Percentiles rank a stretch among this genome's conserved stretches.
phyloP scores from a whole-genome alignment of 2,329 filamentous ascomycete species.

The Talaromyces atroroseus region DNA sequence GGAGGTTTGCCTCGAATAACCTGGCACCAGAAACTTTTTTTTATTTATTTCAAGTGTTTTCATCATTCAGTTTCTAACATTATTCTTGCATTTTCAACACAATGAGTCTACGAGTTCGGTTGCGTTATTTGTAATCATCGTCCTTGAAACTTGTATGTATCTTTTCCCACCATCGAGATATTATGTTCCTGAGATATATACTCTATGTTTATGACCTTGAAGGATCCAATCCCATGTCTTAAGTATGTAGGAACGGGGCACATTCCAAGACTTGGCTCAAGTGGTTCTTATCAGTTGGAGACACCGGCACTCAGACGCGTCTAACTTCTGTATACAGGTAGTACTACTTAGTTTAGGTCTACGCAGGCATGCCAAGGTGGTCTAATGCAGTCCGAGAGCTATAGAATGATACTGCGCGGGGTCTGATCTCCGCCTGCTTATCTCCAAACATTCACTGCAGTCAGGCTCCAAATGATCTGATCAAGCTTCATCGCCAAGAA shows the following conservation, averaged over 20 bases:
- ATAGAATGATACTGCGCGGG: neutral
- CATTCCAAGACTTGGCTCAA: neutral
- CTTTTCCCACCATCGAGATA: neutral
- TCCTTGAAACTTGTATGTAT: neutral
- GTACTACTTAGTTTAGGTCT: neutral
- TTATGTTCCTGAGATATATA: neutral
- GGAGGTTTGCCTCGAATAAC: neutral
- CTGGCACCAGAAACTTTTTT: neutral
- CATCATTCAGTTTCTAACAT: no score
- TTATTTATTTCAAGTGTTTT: neutral
- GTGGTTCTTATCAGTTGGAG: neutral
- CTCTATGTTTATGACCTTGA: neutral
- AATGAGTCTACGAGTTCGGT: neutral
- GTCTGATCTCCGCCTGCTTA: neutral
- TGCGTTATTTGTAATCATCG: neutral
- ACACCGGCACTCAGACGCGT: neutral
- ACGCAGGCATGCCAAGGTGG: neutral
- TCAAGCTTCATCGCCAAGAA: neutral
- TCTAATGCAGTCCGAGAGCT: neutral
- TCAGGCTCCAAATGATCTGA: neutral
- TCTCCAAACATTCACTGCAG: neutral
- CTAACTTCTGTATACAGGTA: no score
- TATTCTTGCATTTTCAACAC: neutral
- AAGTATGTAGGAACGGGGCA: neutral
- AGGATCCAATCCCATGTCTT: neutral